Conservation (phyloP, 2,329 filamentous ascomycete species). For the Fusarium circinatum region DNA sequence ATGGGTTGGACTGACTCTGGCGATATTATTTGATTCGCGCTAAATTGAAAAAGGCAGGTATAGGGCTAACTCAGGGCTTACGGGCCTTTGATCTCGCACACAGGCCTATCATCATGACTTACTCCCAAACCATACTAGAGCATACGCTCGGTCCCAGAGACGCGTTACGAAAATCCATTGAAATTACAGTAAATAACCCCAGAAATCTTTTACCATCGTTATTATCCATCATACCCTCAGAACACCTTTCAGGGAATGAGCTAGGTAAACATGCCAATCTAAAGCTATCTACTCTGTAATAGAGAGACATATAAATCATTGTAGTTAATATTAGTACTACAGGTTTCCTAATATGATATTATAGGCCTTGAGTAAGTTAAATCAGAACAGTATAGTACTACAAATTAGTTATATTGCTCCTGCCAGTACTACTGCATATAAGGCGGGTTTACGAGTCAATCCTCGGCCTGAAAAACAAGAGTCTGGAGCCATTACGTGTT, state of each 20-base stretch:
- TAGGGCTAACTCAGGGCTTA: background rate
- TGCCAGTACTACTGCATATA: background rate
- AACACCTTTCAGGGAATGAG: background rate
- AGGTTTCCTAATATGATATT: background rate
- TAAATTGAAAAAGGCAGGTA: background rate
- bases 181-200: background rate
- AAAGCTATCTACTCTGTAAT: background rate
- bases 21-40: background rate
- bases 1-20: background rate
- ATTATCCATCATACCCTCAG: background rate
- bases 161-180: background rate
- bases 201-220: background rate
- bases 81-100: background rate
- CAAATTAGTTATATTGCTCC: background rate
- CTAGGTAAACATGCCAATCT: background rate
- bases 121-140: background rate
- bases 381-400: background rate
- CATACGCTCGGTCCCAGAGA: background rate
- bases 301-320: background rate
- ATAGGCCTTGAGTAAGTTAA: no score
- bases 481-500: background rate
- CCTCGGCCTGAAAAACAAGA: background rate
- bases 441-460: background rate
- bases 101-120: background rate
- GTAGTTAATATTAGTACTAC: background rate